Evolutionary conservation across 768 basidiomycete genomes (phyloP).

Genomic region (Cystofilobasidium bisporidii): DNA sequence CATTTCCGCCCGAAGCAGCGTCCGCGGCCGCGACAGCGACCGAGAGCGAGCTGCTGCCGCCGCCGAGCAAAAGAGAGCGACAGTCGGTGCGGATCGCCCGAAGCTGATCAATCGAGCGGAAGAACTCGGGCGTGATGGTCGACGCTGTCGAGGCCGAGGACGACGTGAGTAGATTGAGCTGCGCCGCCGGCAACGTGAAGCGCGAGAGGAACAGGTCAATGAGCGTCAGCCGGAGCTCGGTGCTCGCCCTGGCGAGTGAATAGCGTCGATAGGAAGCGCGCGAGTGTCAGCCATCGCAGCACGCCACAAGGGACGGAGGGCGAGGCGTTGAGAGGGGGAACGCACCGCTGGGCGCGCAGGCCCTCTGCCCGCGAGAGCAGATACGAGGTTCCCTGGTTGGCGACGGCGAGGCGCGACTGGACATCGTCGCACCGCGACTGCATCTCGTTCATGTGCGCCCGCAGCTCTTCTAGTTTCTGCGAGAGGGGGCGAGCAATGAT

Average conservation of each 20-base stretch:
- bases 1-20: not conserved
- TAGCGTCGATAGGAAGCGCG: not conserved
- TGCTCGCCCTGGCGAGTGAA: slow-evolving; percentile 34
- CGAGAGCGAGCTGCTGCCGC: not conserved
- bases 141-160: slow-evolving; percentile 71
- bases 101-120: slow-evolving; percentile 76
- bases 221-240: slow-evolving; percentile 55
- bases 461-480: slow-evolving; percentile 75
- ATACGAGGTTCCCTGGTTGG: slow-evolving; percentile 64
- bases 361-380: slow-evolving; percentile 74
- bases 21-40: not conserved
- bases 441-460: slow-evolving; percentile 71
- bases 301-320: not conserved
- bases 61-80: slow-evolving; percentile 59
- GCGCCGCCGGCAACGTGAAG: slow-evolving; percentile 70
- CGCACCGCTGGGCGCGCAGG: slow-evolving; percentile 62
- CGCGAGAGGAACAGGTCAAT: slow-evolving; percentile 68
- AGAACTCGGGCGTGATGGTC: slow-evolving; percentile 62
- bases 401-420: slow-evolving; percentile 61
- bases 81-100: slow-evolving; percentile 76
- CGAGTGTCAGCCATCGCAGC: not conserved
- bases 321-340: not conserved
- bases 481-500: not conserved
- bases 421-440: slow-evolving; percentile 71
- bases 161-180: slow-evolving; percentile 64